Conservation (phyloP, 768 basidiomycete genomes). For the Cubamyces sp. region DNA sequence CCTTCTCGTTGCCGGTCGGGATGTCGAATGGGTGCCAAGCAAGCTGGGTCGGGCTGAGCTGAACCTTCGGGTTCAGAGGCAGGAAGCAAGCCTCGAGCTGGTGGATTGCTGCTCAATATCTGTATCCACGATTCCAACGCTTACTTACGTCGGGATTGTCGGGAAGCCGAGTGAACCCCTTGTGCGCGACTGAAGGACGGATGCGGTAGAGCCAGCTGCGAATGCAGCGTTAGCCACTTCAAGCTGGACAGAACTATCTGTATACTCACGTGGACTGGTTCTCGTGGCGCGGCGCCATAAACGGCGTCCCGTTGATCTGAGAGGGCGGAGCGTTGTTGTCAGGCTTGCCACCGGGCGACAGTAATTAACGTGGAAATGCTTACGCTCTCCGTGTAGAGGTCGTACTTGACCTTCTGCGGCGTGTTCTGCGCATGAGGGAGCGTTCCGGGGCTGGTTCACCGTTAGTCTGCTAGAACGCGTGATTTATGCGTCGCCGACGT, state of each 20-base stretch:
- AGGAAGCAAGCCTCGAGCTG: constrained; percentile 67
- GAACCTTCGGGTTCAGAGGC: constrained; percentile 61
- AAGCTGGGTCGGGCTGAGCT: constrained; percentile 64
- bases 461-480: background rate
- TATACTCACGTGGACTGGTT: constrained; percentile 53
- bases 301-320: constrained; percentile 64
- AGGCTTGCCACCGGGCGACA: background rate
- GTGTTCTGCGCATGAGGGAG: constrained; percentile 65
- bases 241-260: background rate
- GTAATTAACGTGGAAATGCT: constrained; percentile 12
- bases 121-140: background rate
- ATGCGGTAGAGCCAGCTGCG: constrained; percentile 68
- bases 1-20: constrained; percentile 43
- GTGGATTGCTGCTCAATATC: background rate
- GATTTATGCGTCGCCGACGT: constrained; percentile 25
- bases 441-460: constrained; percentile 48
- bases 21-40: constrained; percentile 68
- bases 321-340: background rate
- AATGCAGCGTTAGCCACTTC: background rate
- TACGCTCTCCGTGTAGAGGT: constrained; percentile 63
- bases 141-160: constrained; percentile 60
- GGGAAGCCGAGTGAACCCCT: constrained; percentile 58
- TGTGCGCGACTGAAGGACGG: constrained; percentile 67
- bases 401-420: constrained; percentile 67
- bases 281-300: constrained; percentile 58